phyloP scores from a whole-genome alignment of 441 rosid genomes.

The Erodium moschatum region DNA sequence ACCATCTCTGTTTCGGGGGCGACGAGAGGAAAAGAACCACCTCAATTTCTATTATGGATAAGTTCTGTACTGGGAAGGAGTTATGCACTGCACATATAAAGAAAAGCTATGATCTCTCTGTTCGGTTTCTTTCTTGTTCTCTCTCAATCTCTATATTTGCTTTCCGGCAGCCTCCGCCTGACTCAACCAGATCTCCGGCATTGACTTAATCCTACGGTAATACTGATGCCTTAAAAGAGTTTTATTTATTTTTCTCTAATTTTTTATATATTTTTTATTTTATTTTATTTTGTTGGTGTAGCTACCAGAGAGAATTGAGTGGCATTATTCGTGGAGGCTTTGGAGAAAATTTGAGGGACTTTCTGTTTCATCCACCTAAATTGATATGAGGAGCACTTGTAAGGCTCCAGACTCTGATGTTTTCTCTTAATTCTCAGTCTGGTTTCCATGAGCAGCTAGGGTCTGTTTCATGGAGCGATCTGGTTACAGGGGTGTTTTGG shows the following conservation, averaged over 20 bases:
- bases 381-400: neutral
- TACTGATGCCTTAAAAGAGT: neutral
- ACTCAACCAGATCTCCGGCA: slow-evolving; percentile 47
- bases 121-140: slow-evolving; percentile 16
- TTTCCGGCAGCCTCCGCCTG: slow-evolving; percentile 16
- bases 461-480: slow-evolving; percentile 10
- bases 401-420: too few species aligned
- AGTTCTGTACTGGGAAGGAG: neutral
- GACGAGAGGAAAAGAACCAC: neutral
- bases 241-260: neutral
- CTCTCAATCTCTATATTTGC: slow-evolving; percentile 19
- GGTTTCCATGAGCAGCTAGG: neutral
- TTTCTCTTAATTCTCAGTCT: slow-evolving; percentile 7
- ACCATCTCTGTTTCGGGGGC: neutral
- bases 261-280: neutral
- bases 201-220: slow-evolving; percentile 45
- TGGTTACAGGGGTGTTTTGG: neutral
- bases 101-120: slow-evolving; percentile 24
- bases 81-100: slow-evolving; percentile 6
- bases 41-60: neutral
- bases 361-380: slow-evolving; percentile 16
- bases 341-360: slow-evolving; percentile 33
- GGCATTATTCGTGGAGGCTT: slow-evolving; percentile 36
- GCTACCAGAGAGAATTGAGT: slow-evolving; percentile 33
- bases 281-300: slow-evolving; percentile 17